Base-by-base conservation (phyloP, 108 stramenopile species). In the Cyclotella choctawhatcheeana region DNA sequence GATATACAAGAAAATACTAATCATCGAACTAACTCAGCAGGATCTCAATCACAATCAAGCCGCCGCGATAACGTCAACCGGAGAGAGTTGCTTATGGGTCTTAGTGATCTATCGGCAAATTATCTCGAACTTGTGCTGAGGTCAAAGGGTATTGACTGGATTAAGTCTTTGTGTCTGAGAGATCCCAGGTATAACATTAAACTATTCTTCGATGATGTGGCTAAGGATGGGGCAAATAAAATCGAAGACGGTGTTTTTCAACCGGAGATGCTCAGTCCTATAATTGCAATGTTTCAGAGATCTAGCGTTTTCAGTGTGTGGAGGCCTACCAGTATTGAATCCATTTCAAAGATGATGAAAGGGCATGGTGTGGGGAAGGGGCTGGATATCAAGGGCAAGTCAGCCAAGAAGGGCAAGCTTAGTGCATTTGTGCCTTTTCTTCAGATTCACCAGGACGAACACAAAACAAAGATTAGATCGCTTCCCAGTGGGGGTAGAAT, bases 371-470 rank as follows among this genome's bases (percentile, higher is more conserved):
- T 80, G 22, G 81, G 87, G 51, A 81, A 83, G 58, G 79, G 82
- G n/a, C 33, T 84, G 44, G 81, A 85, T 44, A 78, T 85, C 48
- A 85, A 85, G 35, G 84, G 84, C 7, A 85, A 85, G 67, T 82
- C 64, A 22, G 84, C 79, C 66, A 85, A 77, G 60, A 77, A 53
- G 72, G 82, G 82, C 58, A 77, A 71, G 45, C 73, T 82, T 6
- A 73, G 71, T 35, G 74, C 76, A 3, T 76, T 53, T 54, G 82
- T 82, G 20, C 84, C 87, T 20, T 85, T 85, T 26, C n/a, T 85
- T 4, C 82, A 84, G 52, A 83, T 88, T 44, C 71, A 85, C 27
- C 78, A 80, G 21, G 80, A 86, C 37, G 34, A 44, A 22, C 84
- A 91, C 59, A 88, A 88, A 64, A 58, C 51, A 12, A 67, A 81